Percentiles rank a stretch among this genome's conserved stretches.
phyloP scores from a whole-genome alignment of 1,284 basidiomycete species.

The Heterobasidion occidentale region DNA sequence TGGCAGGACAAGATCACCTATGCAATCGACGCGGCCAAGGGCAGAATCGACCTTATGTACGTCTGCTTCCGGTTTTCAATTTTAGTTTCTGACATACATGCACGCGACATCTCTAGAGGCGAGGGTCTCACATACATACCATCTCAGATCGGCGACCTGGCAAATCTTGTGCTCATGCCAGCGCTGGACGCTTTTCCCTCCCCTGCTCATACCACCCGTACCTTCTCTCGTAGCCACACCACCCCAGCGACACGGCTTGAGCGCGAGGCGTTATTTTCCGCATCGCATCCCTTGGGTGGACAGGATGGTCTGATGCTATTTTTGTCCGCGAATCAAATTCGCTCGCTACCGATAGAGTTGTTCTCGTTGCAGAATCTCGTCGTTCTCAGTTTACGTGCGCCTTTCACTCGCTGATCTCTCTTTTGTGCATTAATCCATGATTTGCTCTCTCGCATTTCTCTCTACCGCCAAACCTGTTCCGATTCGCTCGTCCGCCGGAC shows the following conservation, averaged over 20 bases:
- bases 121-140: constrained; percentile 32
- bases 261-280: not conserved
- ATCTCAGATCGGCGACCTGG: constrained; percentile 30
- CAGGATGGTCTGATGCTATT: constrained; percentile 32
- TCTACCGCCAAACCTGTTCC: not conserved
- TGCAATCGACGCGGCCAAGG: constrained; percentile 28
- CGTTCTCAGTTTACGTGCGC: constrained; percentile 49
- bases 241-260: constrained; percentile 1
- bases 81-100: not conserved
- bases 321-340: constrained; percentile 40
- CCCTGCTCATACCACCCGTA: not conserved
- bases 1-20: constrained; percentile 35
- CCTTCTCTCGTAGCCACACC: constrained; percentile 8
- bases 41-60: constrained; percentile 26
- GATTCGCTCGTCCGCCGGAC: not conserved
- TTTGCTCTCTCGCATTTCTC: not conserved
- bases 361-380: constrained; percentile 44
- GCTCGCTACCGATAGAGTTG: constrained; percentile 39
- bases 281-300: constrained; percentile 7
- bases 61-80: constrained; percentile 23
- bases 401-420: not conserved
- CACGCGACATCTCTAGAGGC: constrained; percentile 16
- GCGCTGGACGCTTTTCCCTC: constrained; percentile 6
- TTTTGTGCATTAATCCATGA: not conserved
- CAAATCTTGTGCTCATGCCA: constrained; percentile 29